Conservation (phyloP, 352 stramenopile genomes). For the Pythium monospermum region DNA sequence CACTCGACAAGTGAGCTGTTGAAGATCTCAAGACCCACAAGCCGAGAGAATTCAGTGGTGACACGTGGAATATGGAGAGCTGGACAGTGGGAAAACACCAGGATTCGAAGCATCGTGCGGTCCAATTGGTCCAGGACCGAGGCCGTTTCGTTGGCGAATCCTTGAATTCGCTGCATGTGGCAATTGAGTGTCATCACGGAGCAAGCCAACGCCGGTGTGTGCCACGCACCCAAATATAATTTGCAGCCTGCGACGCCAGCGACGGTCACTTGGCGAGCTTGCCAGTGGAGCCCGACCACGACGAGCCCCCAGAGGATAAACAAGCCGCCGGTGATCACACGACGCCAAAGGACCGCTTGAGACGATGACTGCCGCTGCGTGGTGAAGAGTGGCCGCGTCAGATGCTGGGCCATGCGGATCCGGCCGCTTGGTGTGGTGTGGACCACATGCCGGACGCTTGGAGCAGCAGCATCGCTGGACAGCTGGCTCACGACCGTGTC, state of each 20-base stretch:
- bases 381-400: too few relatives aligned
- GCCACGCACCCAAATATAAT: not conserved
- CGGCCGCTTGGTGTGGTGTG: too few relatives aligned
- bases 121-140: not conserved
- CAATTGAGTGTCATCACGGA: conserved; percentile 7
- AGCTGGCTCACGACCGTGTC: too few relatives aligned
- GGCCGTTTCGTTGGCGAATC: not conserved
- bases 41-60: not conserved
- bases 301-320: not conserved
- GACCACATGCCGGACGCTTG: too few relatives aligned
- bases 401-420: too few relatives aligned
- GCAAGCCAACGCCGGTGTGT: conserved; percentile 2
- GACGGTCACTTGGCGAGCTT: not conserved
- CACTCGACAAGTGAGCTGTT: conserved; percentile 6
- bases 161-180: not conserved
- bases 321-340: too few relatives aligned
- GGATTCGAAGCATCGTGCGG: not conserved
- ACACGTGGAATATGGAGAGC: not conserved
- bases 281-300: not conserved
- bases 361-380: too few relatives aligned
- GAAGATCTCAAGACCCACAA: conserved; percentile 11
- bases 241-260: not conserved
- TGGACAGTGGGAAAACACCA: conserved; percentile 14
- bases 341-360: too few relatives aligned
- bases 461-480: too few relatives aligned